Evolutionary conservation across 2,329 filamentous ascomycete genomes (phyloP), one percentile per base, ranked within the genome.

Genomic region (Xylaria sp.): DNA sequence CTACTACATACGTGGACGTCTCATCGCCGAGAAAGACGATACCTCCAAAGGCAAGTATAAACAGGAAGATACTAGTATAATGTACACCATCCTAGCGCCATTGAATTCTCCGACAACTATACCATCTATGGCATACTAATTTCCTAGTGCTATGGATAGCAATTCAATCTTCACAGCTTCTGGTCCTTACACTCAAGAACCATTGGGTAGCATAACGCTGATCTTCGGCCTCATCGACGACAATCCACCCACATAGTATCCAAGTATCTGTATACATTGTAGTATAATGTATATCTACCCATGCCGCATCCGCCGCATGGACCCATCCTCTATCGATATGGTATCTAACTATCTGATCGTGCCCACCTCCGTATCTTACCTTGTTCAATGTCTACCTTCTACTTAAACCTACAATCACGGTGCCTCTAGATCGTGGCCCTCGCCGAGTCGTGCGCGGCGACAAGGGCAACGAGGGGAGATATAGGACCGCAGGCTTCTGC

Each of bases 361-460:
- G 33, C 54, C 13, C 27, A 4, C 27, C 27, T 47, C 20, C n/a
- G 7, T 9, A 15, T 44, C 11, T 27, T 3, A n/a, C 49, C 20
- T 44, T n/a, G n/a, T 38, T 39, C 3, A 31, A 39, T 7, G 0
- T 45, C 51, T 62, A 59, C 22, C 53, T 64, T 50, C 39, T 66
- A n/a, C 53, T 20, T n/a, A 29, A 27, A 2, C 25, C 44, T 31
- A 54, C 9, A 20, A 68, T 33, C 36, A 69, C n/a, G 1, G 64
- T 63, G 20, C 64, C 63, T 60, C 66, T 55, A 29, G 67, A 64
- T 27, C 61, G 42, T 27, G 55, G 42, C 22, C 61, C 64, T 62
- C 61, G 60, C 13, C 38, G 36, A 15, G 17, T 45, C 20, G 20
- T 29, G 39, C 45, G 33, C 20, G 53, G 25, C n/a, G 44, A 15